Conservation (phyloP, 495 filamentous ascomycete genomes). For the Saxophila tyrrhenica region DNA sequence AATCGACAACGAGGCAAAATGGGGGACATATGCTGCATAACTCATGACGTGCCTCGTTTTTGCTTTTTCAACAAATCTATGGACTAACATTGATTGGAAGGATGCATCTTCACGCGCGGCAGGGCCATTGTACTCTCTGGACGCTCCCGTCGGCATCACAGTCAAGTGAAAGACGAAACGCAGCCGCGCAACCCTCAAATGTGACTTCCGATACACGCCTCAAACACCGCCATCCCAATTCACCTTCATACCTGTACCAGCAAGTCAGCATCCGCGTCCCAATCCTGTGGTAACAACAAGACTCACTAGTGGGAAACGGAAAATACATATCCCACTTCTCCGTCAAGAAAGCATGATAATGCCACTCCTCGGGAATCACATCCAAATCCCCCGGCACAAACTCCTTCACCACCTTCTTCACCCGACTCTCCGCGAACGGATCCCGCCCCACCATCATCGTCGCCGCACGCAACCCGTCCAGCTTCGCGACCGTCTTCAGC, state of each 20-base stretch:
- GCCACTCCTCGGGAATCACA: not conserved
- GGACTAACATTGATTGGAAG: too few species aligned
- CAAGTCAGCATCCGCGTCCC: not conserved
- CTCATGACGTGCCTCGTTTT: too few species aligned
- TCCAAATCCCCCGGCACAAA: not conserved
- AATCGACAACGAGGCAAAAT: too few species aligned
- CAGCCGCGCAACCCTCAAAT: too few species aligned
- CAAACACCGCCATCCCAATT: not conserved
- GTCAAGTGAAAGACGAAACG: too few species aligned
- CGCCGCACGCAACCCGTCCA: not conserved
- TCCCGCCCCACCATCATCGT: not conserved
- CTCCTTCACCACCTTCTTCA: not conserved
- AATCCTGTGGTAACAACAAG: not conserved
- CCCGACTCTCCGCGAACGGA: not conserved
- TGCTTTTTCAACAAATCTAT: too few species aligned
- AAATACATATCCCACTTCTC: not conserved
- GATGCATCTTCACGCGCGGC: too few species aligned
- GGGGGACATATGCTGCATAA: too few species aligned
- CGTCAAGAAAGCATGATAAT: not conserved
- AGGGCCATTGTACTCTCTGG: too few species aligned
- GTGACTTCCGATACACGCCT: too few species aligned
- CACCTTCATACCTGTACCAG: not conserved
- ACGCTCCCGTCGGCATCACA: too few species aligned
- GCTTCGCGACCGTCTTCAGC: slow-evolving; percentile 27
- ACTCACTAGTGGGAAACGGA: not conserved